Evolutionary conservation across 345 rosid genomes (phyloP).

Genomic region (Citrus hindsii): DNA sequence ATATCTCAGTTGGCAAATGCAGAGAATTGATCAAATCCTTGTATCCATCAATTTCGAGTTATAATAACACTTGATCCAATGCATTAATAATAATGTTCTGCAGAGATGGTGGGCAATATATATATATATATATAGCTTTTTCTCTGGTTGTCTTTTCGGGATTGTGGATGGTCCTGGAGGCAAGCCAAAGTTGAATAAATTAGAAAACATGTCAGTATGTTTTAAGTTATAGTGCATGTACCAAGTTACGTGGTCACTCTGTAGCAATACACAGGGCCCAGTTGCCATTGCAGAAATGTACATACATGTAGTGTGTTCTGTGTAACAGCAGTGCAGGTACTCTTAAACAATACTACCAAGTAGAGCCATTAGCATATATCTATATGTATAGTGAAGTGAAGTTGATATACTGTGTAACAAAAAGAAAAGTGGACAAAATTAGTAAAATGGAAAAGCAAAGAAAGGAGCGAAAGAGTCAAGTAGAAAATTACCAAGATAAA

Average conservation of each 20-base stretch:
- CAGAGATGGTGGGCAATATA: not conserved
- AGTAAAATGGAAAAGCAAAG: not conserved
- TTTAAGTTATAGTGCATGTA: conserved; percentile 7
- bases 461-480: not conserved
- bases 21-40: not conserved
- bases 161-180: not conserved
- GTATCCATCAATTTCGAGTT: not conserved
- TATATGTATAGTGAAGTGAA: not conserved
- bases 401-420: not conserved
- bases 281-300: not conserved
- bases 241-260: not conserved
- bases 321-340: not conserved
- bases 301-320: not conserved
- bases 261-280: conserved; percentile 8
- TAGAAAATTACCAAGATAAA: not conserved
- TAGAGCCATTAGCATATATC: too few relatives aligned
- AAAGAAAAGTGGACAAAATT: not conserved
- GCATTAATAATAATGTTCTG: conserved; percentile 12
- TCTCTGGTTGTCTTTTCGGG: not conserved
- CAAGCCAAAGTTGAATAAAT: not conserved
- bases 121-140: not conserved
- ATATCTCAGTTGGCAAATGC: conserved; percentile 9
- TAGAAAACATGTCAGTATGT: conserved; percentile 1
- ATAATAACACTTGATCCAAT: conserved; percentile 10
- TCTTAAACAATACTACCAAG: too few relatives aligned